Evolutionary conservation across 495 filamentous ascomycete genomes (phyloP).

Genomic region (Aspergillus ostianus): DNA sequence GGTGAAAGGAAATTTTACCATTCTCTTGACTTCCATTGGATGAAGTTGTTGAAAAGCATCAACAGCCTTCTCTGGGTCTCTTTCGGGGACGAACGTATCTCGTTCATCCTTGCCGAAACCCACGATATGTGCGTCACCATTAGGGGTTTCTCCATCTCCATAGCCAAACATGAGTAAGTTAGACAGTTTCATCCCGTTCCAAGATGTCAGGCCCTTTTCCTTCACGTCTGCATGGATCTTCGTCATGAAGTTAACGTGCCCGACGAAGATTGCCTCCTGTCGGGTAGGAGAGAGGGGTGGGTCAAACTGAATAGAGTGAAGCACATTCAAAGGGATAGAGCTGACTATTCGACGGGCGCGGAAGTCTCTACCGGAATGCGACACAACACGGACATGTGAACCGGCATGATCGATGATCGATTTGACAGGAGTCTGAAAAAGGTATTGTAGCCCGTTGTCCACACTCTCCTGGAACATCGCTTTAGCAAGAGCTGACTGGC

Average conservation of each 20-base stretch:
- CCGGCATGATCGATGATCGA: slow-evolving; percentile 13
- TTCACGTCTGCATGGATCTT: slow-evolving; percentile 27
- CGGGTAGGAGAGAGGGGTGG: slow-evolving; percentile 21
- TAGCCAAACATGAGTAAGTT: slow-evolving; percentile 6
- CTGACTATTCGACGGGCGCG: slow-evolving; percentile 17
- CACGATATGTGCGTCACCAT: slow-evolving; percentile 11
- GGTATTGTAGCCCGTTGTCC: slow-evolving; percentile 15
- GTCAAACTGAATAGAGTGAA: slow-evolving; percentile 20
- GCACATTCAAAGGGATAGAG: slow-evolving; percentile 27
- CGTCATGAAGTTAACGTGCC: slow-evolving; percentile 22
- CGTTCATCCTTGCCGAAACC: slow-evolving; percentile 12
- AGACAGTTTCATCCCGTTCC: slow-evolving; percentile 3
- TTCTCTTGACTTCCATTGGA: slow-evolving; percentile 9
- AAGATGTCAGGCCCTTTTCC: slow-evolving; percentile 5
- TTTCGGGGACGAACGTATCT: slow-evolving; percentile 5
- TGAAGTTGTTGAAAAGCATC: slow-evolving; percentile 1
- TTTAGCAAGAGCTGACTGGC: slow-evolving; percentile 19
- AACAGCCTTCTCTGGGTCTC: slow-evolving; percentile 6
- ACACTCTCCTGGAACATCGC: slow-evolving; percentile 18
- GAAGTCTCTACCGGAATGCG: slow-evolving; percentile 5
- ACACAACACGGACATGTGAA: neutral
- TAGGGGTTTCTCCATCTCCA: slow-evolving; percentile 12
- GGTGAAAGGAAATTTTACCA: neutral
- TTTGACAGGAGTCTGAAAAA: slow-evolving; percentile 19
- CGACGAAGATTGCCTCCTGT: slow-evolving; percentile 18